phyloP scores from a whole-genome alignment of 2,329 filamentous ascomycete genomes.

The Colletotrichum sp. region DNA sequence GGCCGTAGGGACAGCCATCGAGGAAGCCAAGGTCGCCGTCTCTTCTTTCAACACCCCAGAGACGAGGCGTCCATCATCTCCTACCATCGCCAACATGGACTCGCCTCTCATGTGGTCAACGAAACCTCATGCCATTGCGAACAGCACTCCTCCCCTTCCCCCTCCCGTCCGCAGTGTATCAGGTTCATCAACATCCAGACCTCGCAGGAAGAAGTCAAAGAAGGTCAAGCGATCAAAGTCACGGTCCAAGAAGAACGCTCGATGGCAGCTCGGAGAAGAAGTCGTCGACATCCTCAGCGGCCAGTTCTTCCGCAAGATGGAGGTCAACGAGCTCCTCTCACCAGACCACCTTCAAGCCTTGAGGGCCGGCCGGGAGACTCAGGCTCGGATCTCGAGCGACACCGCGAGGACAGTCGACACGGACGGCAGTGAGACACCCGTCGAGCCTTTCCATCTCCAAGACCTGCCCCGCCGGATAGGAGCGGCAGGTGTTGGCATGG shows the following conservation, averaged over 20 bases:
- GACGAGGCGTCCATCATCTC: neutral
- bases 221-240: constrained; percentile 29
- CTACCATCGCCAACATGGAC: constrained; percentile 19
- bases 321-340: constrained; percentile 65
- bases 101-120: neutral
- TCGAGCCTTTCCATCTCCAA: constrained; percentile 56
- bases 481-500: constrained; percentile 38
- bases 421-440: constrained; percentile 43
- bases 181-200: constrained; percentile 32
- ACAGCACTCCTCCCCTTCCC: constrained; percentile 23
- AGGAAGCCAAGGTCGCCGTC: constrained; percentile 37
- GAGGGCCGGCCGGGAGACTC: constrained; percentile 33
- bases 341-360: constrained; percentile 40
- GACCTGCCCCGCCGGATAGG: constrained; percentile 48
- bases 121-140: constrained; percentile 25
- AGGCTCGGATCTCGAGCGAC: constrained; percentile 32
- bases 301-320: constrained; percentile 58
- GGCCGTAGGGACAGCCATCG: constrained; percentile 45
- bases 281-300: constrained; percentile 62
- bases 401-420: constrained; percentile 26
- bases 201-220: constrained; percentile 47
- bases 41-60: constrained; percentile 11
- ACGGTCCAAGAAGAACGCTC: constrained; percentile 37
- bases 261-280: constrained; percentile 61
- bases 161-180: constrained; percentile 33